These are phyloP conservation scores for Colletotrichum lindemuthianum DNA, from an alignment of 2,329 filamentous ascomycete species.

Conservation along the genomic window DNA sequence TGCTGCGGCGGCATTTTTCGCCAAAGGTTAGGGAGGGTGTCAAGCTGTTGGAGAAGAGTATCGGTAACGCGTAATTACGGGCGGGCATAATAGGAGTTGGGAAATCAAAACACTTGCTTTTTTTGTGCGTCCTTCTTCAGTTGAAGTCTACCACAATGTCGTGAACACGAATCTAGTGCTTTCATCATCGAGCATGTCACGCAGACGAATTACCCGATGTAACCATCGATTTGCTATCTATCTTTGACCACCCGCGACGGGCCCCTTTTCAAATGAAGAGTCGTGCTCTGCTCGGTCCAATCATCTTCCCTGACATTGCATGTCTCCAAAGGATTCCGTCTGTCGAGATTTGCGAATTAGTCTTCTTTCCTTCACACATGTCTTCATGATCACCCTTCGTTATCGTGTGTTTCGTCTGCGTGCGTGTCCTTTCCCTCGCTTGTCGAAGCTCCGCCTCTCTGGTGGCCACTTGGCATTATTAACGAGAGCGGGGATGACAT, in stretches of 20 bases:
- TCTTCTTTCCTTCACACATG: too few species aligned
- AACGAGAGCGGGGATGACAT: neutral
- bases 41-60: conserved; percentile 73
- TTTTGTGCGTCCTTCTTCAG: neutral
- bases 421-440: neutral
- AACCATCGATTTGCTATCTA: too few species aligned
- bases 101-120: conserved; percentile 4
- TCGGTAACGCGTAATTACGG: conserved; percentile 44
- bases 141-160: too few species aligned
- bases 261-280: too few species aligned
- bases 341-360: too few species aligned
- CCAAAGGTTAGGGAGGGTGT: conserved; percentile 84
- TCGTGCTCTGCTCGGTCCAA: too few species aligned
- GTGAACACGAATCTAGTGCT: too few species aligned
- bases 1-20: conserved; percentile 86
- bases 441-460: neutral
- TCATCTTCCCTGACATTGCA: too few species aligned
- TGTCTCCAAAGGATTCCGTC: too few species aligned
- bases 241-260: too few species aligned
- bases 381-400: neutral
- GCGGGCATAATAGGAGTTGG: conserved; percentile 13
- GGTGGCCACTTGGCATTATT: neutral
- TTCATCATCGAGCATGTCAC: too few species aligned
- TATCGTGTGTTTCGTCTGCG: neutral
- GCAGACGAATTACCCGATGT: too few species aligned